phyloP scores from a whole-genome alignment of 768 basidiomycete species.

The Pleurotus salmoneostramineus region DNA sequence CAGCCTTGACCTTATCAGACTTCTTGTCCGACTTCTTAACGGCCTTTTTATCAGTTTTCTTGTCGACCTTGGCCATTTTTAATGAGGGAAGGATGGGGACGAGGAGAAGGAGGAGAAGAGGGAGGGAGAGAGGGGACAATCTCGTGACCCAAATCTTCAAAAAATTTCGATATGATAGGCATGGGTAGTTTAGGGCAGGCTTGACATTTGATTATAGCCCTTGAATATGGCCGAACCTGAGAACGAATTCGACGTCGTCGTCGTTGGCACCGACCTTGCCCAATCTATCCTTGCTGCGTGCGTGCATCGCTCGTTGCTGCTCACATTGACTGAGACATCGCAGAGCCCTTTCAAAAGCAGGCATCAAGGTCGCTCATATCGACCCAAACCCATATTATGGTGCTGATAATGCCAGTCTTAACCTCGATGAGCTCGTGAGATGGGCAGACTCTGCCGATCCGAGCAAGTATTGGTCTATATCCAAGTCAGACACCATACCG shows the following conservation, averaged over 20 bases:
- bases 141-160: background rate
- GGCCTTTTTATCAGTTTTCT: slow-evolving; percentile 26
- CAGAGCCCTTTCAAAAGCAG: slow-evolving; percentile 87
- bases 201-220: background rate
- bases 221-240: slow-evolving; percentile 15
- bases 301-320: too few relatives aligned
- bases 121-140: slow-evolving; percentile 12
- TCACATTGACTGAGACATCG: background rate
- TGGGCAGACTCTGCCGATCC: slow-evolving; percentile 50
- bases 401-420: slow-evolving; percentile 73
- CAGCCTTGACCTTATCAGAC: slow-evolving; percentile 23
- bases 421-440: slow-evolving; percentile 70
- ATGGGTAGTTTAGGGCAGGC: slow-evolving; percentile 7
- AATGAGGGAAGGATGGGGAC: too few relatives aligned
- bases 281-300: slow-evolving; percentile 89
- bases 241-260: slow-evolving; percentile 57
- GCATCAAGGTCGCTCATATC: slow-evolving; percentile 84
- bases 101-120: slow-evolving; percentile 15
- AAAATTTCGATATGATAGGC: slow-evolving; percentile 2
- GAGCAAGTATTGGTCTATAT: slow-evolving; percentile 36
- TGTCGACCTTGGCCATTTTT: slow-evolving; percentile 27
- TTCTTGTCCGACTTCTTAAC: slow-evolving; percentile 30
- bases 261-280: slow-evolving; percentile 77
- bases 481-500: slow-evolving; percentile 37
- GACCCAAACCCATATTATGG: slow-evolving; percentile 88